phyloP scores from a whole-genome alignment of 306 rosid genomes.

The Prunus mira region DNA sequence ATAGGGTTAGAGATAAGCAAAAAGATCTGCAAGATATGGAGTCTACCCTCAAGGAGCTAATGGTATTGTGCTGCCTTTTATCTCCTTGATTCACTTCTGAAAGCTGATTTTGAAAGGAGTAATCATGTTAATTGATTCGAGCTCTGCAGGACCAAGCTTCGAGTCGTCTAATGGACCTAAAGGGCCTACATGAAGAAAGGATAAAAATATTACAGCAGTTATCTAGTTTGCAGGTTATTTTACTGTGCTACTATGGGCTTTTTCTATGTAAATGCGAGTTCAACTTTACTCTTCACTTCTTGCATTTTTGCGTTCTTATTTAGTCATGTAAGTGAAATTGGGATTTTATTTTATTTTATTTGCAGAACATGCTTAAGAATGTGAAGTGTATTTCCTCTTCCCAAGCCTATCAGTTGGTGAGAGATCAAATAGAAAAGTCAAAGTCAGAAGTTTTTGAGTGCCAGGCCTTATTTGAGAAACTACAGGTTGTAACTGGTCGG shows the following conservation, averaged over 20 bases:
- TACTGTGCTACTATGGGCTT: background rate
- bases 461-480: conserved; percentile 75
- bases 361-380: conserved; percentile 77
- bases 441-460: conserved; percentile 61
- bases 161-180: conserved; percentile 53
- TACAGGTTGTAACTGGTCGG: conserved; percentile 96
- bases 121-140: conserved; percentile 25
- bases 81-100: conserved; percentile 1
- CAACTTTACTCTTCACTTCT: background rate
- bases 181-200: conserved; percentile 76
- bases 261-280: background rate
- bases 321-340: conserved; percentile 21
- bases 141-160: conserved; percentile 68
- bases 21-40: conserved; percentile 91
- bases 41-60: conserved; percentile 66
- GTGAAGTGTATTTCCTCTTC: conserved; percentile 70
- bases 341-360: conserved; percentile 10
- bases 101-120: background rate
- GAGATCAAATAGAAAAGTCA: conserved; percentile 72
- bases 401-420: conserved; percentile 58
- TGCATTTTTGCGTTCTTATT: background rate
- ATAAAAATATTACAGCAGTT: conserved; percentile 66
- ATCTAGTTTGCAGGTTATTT: conserved; percentile 74
- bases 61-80: conserved; percentile 43
- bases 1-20: conserved; percentile 69